Conservation (phyloP, 306 rosid species). For the Casuarina equisetifolia region DNA sequence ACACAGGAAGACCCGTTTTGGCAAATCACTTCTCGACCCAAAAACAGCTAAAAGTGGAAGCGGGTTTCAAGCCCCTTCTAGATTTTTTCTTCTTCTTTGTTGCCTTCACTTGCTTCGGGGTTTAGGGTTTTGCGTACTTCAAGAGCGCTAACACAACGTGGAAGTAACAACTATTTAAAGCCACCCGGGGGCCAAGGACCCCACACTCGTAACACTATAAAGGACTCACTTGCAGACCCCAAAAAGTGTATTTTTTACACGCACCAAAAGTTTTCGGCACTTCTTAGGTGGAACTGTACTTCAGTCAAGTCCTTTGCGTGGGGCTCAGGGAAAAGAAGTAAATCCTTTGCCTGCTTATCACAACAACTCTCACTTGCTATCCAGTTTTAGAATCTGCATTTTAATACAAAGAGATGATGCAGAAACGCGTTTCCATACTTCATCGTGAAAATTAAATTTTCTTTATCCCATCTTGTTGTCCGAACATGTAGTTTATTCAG, state of each 20-base stretch:
- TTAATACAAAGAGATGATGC: too few relatives aligned
- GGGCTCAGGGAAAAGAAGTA: too few relatives aligned
- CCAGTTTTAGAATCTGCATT: too few relatives aligned
- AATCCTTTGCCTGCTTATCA: too few relatives aligned
- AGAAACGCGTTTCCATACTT: too few relatives aligned
- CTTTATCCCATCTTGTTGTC: too few relatives aligned
- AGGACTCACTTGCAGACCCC: neutral
- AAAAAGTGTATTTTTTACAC: slow-evolving; percentile 2
- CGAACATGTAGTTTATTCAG: too few relatives aligned
- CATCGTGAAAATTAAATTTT: too few relatives aligned
- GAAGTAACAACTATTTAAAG: slow-evolving; percentile 26
- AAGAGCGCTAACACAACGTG: slow-evolving; percentile 36
- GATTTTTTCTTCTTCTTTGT: neutral
- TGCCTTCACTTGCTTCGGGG: slow-evolving; percentile 5
- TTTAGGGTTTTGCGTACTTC: slow-evolving; percentile 23
- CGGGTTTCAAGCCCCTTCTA: neutral
- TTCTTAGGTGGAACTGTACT: neutral
- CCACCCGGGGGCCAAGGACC: slow-evolving; percentile 10
- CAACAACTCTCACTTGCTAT: too few relatives aligned
- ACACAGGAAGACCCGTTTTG: slow-evolving; percentile 99
- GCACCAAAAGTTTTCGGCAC: slow-evolving; percentile 3
- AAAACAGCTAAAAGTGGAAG: neutral
- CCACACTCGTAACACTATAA: neutral
- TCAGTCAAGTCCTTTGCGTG: neutral
- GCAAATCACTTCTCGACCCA: slow-evolving; percentile 27